Evolutionary conservation across 768 basidiomycete genomes (phyloP).

Genomic region (Coprinopsis sp.): DNA sequence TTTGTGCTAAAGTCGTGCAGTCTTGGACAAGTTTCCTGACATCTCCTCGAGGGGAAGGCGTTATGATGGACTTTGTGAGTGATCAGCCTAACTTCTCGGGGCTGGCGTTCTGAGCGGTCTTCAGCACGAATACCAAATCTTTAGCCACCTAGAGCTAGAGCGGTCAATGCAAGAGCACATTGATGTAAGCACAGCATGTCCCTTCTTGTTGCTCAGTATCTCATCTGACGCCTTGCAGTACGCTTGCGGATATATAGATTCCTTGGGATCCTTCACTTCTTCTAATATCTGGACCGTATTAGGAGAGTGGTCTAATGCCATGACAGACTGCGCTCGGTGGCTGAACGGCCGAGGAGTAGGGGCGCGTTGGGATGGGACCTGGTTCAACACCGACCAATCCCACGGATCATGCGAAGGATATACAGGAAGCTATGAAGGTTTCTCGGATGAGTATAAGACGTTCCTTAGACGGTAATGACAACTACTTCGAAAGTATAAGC

Average conservation of each 20-base stretch:
- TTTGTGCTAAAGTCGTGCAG: slow-evolving; percentile 23
- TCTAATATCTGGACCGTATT: slow-evolving; percentile 68
- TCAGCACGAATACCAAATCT: slow-evolving; percentile 73
- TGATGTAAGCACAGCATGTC: slow-evolving; percentile 28
- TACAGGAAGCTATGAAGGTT: slow-evolving; percentile 56
- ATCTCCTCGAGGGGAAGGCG: slow-evolving; percentile 46
- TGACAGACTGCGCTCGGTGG: slow-evolving; percentile 75
- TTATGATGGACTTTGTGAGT: slow-evolving; percentile 63
- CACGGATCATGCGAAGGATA: slow-evolving; percentile 60
- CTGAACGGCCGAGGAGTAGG: slow-evolving; percentile 74
- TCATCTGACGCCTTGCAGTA: slow-evolving; percentile 27
- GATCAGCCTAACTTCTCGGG: not conserved
- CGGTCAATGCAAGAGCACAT: slow-evolving; percentile 57
- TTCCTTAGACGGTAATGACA: slow-evolving; percentile 53
- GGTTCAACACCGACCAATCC: slow-evolving; percentile 29
- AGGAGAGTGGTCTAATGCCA: slow-evolving; percentile 76
- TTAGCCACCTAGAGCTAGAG: slow-evolving; percentile 51
- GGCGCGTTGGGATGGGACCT: slow-evolving; percentile 63
- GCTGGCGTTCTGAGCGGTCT: not conserved
- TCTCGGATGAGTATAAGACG: slow-evolving; percentile 57
- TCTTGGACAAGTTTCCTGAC: slow-evolving; percentile 59
- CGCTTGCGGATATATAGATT: slow-evolving; percentile 48
- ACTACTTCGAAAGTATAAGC: not conserved
- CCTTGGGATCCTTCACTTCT: slow-evolving; percentile 41
- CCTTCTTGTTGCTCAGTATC: not conserved